Base-by-base conservation (phyloP, 2,329 filamentous ascomycete species). In the Colletotrichum tropicicola region DNA sequence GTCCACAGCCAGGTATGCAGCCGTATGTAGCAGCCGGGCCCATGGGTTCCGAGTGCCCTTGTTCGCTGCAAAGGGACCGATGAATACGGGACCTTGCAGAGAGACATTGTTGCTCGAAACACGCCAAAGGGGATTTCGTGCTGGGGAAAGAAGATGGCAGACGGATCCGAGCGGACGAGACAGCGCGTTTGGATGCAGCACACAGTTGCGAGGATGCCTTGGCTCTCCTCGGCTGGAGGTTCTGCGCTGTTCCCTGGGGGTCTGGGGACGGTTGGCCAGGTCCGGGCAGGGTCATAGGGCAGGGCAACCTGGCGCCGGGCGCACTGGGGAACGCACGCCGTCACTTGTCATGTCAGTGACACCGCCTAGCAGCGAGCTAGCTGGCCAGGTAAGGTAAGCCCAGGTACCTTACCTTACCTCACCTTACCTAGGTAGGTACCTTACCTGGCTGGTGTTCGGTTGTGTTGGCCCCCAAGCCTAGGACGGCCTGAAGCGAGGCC, bases 111-210 rank as follows among this genome's bases (percentile, higher is more conserved):
- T 28, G 19, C 45, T 56, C 43, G 39, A 56, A 51, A 51, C 61
- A 15, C 39, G 27, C 9, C 49, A 15, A 45, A 23, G 9, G 21
- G 37, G 9, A 6, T 19, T 27, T 30, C 21, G 39, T 43, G 17
- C 13, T 30, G 44, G 12, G 49, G 41, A 41, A 37, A 25, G 4
- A 17, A n/a, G 37, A 12, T 6, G 37, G 32, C 44, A 48, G 61
- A 56, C 57, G 25, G n/a, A 61, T 56, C 57, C 25, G 62, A 56
- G 61, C 48, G 61, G 10, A 37, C 23, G 17, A 44, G 57, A 44
- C 62, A 32, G 51, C 23, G 57, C 58, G 51, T 57, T 65, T 54
- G 57, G 62, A 65, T 39, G 58, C 37, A 44, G 51, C 28, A 17
- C 19, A 49, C 43, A 25, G 21, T 39, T 48, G 23, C 32, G 19